Evolutionary conservation across 2,329 filamentous ascomycete genomes (phyloP).

Genomic region (Sporothrix curviconia): DNA sequence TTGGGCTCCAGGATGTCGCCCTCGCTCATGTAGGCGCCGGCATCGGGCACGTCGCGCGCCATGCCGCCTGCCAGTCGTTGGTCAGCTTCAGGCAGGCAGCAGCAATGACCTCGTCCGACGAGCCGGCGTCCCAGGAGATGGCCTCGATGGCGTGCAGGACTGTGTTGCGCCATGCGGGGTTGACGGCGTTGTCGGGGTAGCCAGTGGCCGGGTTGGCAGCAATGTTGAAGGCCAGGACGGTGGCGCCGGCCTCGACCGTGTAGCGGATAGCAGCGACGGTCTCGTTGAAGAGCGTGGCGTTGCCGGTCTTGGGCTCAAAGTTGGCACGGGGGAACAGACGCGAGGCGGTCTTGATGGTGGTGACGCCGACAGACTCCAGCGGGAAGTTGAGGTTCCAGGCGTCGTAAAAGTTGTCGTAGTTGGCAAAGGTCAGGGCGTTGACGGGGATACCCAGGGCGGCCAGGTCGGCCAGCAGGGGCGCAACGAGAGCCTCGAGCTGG

Average conservation of each 20-base stretch:
- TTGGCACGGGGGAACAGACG: slow-evolving; percentile 26
- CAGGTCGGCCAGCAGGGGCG: slow-evolving; percentile 23
- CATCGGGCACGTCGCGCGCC: slow-evolving; percentile 26
- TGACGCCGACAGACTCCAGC: slow-evolving; percentile 33
- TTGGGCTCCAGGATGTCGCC: slow-evolving; percentile 29
- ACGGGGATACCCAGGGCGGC: slow-evolving; percentile 21
- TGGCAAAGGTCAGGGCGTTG: slow-evolving; percentile 18
- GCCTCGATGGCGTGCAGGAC: slow-evolving; percentile 32
- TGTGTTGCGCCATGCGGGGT: slow-evolving; percentile 43
- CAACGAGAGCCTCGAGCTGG: slow-evolving; percentile 20
- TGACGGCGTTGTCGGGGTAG: slow-evolving; percentile 36
- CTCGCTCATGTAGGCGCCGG: slow-evolving; percentile 36
- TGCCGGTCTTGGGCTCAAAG: slow-evolving; percentile 27
- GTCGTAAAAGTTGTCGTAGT: slow-evolving; percentile 38
- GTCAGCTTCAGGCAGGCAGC: slow-evolving; percentile 23
- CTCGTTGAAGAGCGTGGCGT: slow-evolving; percentile 26
- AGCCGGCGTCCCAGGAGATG: slow-evolving; percentile 20
- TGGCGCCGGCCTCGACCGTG: slow-evolving; percentile 34
- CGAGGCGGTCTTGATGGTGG: slow-evolving; percentile 21
- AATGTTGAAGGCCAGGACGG: slow-evolving; percentile 37
- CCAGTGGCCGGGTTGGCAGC: slow-evolving; percentile 21
- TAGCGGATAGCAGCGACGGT: slow-evolving; percentile 29
- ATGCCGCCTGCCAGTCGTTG: slow-evolving; percentile 28
- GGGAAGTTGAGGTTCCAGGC: slow-evolving; percentile 32
- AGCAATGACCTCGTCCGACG: slow-evolving; percentile 17